Evolutionary conservation across 208 protist species (phyloP).

Genomic region (Angomonas desouzai): DNA sequence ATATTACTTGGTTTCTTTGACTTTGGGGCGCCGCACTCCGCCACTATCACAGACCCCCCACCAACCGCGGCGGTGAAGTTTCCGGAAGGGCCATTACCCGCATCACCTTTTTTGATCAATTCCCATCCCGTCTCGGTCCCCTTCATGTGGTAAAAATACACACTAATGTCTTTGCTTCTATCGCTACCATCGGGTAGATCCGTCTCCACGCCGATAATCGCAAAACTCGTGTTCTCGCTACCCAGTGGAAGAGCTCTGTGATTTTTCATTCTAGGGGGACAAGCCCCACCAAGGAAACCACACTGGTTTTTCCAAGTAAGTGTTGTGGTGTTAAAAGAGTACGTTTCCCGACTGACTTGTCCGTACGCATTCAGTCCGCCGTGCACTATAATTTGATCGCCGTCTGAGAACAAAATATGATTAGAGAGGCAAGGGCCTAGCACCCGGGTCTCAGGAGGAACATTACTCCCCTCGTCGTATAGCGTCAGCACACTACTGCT

Average conservation of each 20-base stretch:
- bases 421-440: slow-evolving; percentile 14
- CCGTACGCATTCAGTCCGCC: slow-evolving; percentile 16
- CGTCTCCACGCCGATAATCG: not conserved
- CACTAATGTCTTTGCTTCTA: not conserved
- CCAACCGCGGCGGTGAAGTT: not conserved
- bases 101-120: not conserved
- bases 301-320: slow-evolving; percentile 14
- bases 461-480: not conserved
- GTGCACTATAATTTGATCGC: slow-evolving; percentile 17
- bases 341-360: slow-evolving; percentile 6
- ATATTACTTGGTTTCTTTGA: not conserved
- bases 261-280: slow-evolving; percentile 18
- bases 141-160: not conserved
- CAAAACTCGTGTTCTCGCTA: not conserved
- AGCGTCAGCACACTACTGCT: not conserved
- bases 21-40: too few relatives aligned
- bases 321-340: slow-evolving; percentile 12
- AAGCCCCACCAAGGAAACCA: slow-evolving; percentile 15
- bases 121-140: not conserved
- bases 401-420: slow-evolving; percentile 14
- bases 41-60: not conserved
- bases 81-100: not conserved
- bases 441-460: not conserved
- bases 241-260: slow-evolving; percentile 15
- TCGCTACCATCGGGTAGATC: not conserved